A percentile compares a stretch with the other conserved stretches of the same genome.
phyloP scores from a whole-genome alignment of 371 early-diverging fungal species.

The Rhizopus arrhizus region DNA sequence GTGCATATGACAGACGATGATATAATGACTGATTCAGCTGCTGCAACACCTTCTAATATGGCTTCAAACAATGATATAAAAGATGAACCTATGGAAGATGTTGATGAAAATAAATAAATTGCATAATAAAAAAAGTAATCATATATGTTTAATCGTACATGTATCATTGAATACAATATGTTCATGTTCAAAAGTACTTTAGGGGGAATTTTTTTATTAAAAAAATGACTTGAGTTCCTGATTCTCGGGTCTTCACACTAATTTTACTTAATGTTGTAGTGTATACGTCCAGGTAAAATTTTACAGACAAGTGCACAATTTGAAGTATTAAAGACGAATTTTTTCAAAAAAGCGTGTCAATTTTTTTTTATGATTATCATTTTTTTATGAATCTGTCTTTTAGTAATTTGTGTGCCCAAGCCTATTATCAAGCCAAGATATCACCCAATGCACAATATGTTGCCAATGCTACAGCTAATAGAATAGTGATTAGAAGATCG shows the following conservation, averaged over 20 bases:
- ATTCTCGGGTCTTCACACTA: too few relatives aligned
- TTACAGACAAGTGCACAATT: too few relatives aligned
- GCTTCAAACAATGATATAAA: too few relatives aligned
- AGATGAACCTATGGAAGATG: conserved; percentile 17
- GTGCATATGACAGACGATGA: conserved; percentile 39
- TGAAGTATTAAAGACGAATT: conserved; percentile 6
- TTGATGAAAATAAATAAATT: neutral
- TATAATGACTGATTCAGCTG: conserved; percentile 28
- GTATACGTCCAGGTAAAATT: too few relatives aligned
- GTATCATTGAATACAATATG: too few relatives aligned
- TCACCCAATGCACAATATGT: conserved; percentile 72
- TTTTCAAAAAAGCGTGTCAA: neutral
- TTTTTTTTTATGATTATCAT: conserved; percentile 2
- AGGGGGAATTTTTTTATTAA: too few relatives aligned
- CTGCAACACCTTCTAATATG: conserved; percentile 21
- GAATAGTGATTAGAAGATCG: conserved; percentile 68
- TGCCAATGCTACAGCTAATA: conserved; percentile 69
- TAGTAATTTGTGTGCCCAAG: conserved; percentile 70
- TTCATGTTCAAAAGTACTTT: too few relatives aligned
- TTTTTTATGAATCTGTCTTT: conserved; percentile 16
- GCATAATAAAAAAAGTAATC: conserved; percentile 5
- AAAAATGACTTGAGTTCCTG: too few relatives aligned
- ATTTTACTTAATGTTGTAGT: too few relatives aligned
- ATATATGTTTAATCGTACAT: neutral
- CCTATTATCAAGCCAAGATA: conserved; percentile 52